Conservation (phyloP, 768 basidiomycete species). For the Phlebiopsis flavidoalba region DNA sequence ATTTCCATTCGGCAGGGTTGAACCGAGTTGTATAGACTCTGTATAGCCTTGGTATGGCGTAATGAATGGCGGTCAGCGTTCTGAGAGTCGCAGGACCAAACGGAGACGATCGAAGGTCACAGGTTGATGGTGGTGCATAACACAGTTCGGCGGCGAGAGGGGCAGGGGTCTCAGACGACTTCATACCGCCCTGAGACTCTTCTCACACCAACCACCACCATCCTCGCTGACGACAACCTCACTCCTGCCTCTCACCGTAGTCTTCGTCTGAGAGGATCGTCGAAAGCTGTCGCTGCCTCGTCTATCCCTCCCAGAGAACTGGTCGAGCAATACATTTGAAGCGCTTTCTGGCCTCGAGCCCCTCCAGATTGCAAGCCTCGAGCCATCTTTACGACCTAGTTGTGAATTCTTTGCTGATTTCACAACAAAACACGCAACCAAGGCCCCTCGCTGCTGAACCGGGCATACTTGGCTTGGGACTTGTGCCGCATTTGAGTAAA, state of each 20-base stretch:
- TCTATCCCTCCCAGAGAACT: not conserved
- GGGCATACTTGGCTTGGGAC: not conserved
- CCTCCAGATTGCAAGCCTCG: not conserved
- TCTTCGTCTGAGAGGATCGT: not conserved
- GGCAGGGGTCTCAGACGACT: not conserved
- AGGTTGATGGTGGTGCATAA: constrained; percentile 2
- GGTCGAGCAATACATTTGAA: not conserved
- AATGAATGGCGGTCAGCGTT: not conserved
- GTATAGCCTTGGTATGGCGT: not conserved
- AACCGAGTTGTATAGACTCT: not conserved
- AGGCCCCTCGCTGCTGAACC: not conserved
- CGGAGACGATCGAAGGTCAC: not conserved
- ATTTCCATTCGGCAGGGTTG: not conserved
- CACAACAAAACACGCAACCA: not conserved
- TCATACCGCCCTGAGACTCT: not conserved
- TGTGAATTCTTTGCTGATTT: constrained; percentile 1
- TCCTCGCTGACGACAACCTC: not conserved
- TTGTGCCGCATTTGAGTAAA: not conserved
- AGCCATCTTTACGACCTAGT: not conserved
- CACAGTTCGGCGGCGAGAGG: not conserved
- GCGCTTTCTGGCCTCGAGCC: not conserved
- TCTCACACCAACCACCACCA: constrained; percentile 2
- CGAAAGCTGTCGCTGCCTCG: not conserved
- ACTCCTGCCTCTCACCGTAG: not conserved
- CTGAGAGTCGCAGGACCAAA: not conserved